A percentile compares a stretch with the other conserved stretches of the same genome.
Conservation (phyloP, 768 basidiomycete genomes). For the Dendrothele bispora region DNA sequence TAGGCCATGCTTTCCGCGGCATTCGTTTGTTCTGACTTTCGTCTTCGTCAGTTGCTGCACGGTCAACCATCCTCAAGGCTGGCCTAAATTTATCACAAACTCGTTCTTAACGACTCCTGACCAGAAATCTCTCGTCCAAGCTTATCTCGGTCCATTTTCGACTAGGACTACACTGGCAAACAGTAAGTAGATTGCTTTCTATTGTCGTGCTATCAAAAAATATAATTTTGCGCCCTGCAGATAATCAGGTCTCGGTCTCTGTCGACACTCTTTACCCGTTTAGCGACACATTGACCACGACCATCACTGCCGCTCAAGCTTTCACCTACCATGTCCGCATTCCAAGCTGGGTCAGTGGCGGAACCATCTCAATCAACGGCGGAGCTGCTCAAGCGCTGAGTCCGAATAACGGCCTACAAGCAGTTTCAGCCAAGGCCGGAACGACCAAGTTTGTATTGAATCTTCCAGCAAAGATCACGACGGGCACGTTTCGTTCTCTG, state of each 20-base stretch:
- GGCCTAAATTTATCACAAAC: slow-evolving; percentile 55
- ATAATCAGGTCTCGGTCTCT: slow-evolving; percentile 40
- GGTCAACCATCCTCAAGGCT: slow-evolving; percentile 54
- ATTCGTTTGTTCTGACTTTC: not conserved
- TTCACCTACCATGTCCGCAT: slow-evolving; percentile 52
- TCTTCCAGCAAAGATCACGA: slow-evolving; percentile 46
- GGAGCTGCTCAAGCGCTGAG: slow-evolving; percentile 32
- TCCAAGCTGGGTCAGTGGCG: slow-evolving; percentile 48
- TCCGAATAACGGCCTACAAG: slow-evolving; percentile 45
- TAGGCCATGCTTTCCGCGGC: not conserved
- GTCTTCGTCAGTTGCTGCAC: slow-evolving; percentile 41
- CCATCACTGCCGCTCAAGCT: slow-evolving; percentile 38
- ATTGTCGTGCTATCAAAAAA: not conserved
- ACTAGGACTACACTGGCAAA: slow-evolving; percentile 38
- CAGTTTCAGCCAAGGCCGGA: slow-evolving; percentile 38
- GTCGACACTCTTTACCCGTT: slow-evolving; percentile 54
- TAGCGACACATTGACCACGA: slow-evolving; percentile 47
- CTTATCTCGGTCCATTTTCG: slow-evolving; percentile 49
- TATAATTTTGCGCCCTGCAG: slow-evolving; percentile 25
- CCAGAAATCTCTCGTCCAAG: slow-evolving; percentile 42
- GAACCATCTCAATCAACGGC: slow-evolving; percentile 42
- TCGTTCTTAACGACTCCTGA: slow-evolving; percentile 51
- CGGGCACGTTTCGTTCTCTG: slow-evolving; percentile 28
- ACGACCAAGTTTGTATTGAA: slow-evolving; percentile 44
- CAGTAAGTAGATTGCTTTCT: slow-evolving; percentile 22